Evolutionary conservation across 23 red algal species (phyloP), one percentile per base, ranked within the genome.

Genomic region (Agarophyton chilense): DNA sequence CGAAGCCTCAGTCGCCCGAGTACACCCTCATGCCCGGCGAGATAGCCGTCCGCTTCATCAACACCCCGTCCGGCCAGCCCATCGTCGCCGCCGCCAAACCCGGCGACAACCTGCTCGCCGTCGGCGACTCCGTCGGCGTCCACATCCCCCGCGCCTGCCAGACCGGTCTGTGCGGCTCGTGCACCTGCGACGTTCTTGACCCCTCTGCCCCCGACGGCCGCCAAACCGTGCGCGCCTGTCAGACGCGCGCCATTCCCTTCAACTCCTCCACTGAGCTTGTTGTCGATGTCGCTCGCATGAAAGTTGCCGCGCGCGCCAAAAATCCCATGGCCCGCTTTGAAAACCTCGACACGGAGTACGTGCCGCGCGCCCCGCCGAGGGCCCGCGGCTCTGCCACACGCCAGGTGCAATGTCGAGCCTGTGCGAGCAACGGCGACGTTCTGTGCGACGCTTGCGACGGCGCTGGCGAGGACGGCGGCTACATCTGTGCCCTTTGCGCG

Each of bases 21-120:
- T 94, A 82, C 66, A 18, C n/a, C 3, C 83, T 97, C 22, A 62
- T 43, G 22, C 84, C 95, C 32, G 82, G 78, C 68, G 90, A 98
- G 52, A 71, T 98, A 28, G 89, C 73, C 60, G 96, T 98, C 26
- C 93, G 96, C 36, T 98, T 98, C 77, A 95, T 95, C 71, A 98
- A 98, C 77, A 91, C 92, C 10, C 96, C 96, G 14, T 77, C 71
- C 39, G 93, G 93, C 42, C 2, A 78, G 12, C 82, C 93, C 18
- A 72, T 95, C 25, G 45, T 93, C 26, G 89, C 92, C 47, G 83
- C 81, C 40, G 93, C 93, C 5, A 49, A 58, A 22, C 70, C 88
- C 47, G 94, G 84, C 45, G 85, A 92, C 25, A 88, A 65, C 54
- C 74, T 98, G 14, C 67, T 98, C 28, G 26, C 44, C 40, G 93